Conservation (phyloP, 805 yeast genomes). For the Candida bentonensis region DNA sequence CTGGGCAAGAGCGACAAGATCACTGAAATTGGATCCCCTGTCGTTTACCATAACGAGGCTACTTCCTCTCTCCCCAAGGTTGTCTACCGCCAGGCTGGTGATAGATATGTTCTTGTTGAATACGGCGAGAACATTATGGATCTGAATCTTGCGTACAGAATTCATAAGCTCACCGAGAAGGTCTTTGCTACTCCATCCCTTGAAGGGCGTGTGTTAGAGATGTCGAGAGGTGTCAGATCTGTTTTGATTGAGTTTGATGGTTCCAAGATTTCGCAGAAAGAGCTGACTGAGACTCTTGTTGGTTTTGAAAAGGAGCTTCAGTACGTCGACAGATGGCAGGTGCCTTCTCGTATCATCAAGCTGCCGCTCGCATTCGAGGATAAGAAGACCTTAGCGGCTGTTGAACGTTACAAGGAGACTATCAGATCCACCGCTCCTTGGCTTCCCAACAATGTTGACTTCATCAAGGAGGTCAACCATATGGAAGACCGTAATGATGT, state of each 20-base stretch:
- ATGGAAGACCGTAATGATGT: slow-evolving; percentile 56
- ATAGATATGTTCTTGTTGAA: slow-evolving; percentile 80
- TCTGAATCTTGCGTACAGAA: slow-evolving; percentile 71
- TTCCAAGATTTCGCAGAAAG: slow-evolving; percentile 41
- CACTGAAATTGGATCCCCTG: slow-evolving; percentile 30
- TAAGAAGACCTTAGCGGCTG: slow-evolving; percentile 75
- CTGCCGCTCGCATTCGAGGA: slow-evolving; percentile 98
- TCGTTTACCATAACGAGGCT: slow-evolving; percentile 38
- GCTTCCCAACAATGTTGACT: slow-evolving; percentile 96
- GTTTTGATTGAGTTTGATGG: slow-evolving; percentile 80
- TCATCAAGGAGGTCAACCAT: slow-evolving; percentile 79
- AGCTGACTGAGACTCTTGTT: slow-evolving; percentile 46
- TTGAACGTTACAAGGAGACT: slow-evolving; percentile 82
- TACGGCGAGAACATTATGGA: slow-evolving; percentile 86
- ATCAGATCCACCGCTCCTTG: slow-evolving; percentile 90
- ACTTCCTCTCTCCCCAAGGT: slow-evolving; percentile 48
- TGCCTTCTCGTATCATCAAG: slow-evolving; percentile 66
- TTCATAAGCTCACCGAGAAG: slow-evolving; percentile 65
- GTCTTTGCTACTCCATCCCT: slow-evolving; percentile 42
- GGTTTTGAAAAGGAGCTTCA: slow-evolving; percentile 66
- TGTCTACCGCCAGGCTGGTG: slow-evolving; percentile 93
- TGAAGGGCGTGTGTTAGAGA: slow-evolving; percentile 65
- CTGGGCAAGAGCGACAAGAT: slow-evolving; percentile 45
- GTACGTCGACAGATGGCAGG: slow-evolving; percentile 69
- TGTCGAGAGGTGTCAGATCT: slow-evolving; percentile 96